These are phyloP conservation scores for Pseudoscleropodium purum DNA, from an alignment of 225 moss, liverwort and hornwort genomes.

Conservation along the genomic window DNA sequence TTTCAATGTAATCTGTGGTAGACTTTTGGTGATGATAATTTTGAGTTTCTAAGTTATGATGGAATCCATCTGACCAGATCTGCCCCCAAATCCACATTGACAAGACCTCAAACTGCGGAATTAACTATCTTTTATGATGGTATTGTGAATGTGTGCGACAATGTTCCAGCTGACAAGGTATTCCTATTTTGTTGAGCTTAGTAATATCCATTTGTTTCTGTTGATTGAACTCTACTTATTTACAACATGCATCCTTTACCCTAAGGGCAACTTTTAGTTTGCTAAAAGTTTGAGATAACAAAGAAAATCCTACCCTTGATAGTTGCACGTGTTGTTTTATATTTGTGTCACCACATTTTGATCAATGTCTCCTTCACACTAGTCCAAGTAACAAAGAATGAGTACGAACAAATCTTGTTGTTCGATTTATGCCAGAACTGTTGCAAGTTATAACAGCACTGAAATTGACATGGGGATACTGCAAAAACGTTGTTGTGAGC, in stretches of 20 bases:
- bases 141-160: constrained; percentile 22
- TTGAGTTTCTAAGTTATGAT: background rate
- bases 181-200: background rate
- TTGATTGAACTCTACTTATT: background rate
- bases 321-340: background rate
- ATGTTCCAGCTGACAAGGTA: constrained; percentile 44
- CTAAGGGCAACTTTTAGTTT: background rate
- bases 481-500: background rate
- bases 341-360: background rate
- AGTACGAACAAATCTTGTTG: background rate
- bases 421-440: background rate
- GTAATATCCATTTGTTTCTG: background rate
- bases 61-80: background rate
- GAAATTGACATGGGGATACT: background rate
- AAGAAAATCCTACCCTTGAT: background rate
- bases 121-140: constrained; percentile 46
- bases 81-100: background rate
- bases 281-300: background rate
- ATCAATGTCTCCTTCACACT: background rate
- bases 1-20: background rate
- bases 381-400: background rate
- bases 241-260: background rate
- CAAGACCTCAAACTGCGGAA: constrained; percentile 2
- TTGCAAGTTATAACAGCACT: background rate
- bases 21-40: background rate